Conservation (phyloP, 331 rosid species). For the Pyracantha coccinea region DNA sequence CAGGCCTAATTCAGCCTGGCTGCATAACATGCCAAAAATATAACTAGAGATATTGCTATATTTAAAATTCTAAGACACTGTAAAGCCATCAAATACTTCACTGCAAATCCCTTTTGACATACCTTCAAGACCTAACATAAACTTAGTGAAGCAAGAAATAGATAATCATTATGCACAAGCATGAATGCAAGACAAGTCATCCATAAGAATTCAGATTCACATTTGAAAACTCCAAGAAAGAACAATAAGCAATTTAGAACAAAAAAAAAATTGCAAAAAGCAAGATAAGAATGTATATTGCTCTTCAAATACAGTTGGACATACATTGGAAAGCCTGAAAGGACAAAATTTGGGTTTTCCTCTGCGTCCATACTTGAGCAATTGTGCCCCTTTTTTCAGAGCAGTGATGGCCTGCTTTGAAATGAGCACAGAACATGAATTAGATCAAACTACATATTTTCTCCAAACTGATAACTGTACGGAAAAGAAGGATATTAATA, state of each 20-base stretch:
- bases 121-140: not conserved
- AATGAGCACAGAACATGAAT: not conserved
- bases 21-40: not conserved
- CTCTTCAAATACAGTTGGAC: not conserved
- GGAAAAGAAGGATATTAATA: not conserved
- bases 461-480: not conserved
- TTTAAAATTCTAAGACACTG: not conserved
- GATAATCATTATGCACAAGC: not conserved
- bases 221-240: not conserved
- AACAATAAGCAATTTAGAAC: not conserved
- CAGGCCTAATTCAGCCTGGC: not conserved
- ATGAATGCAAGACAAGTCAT: not conserved
- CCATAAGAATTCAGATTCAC: not conserved
- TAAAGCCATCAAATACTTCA: not conserved
- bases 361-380: slow-evolving; percentile 43
- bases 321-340: slow-evolving; percentile 34
- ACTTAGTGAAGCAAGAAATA: not conserved
- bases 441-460: slow-evolving; percentile 2
- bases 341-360: slow-evolving; percentile 43
- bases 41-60: not conserved
- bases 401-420: slow-evolving; percentile 31
- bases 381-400: slow-evolving; percentile 33
- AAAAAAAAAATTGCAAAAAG: not conserved
- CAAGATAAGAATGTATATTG: not conserved
- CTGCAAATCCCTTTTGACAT: not conserved